phyloP scores from a whole-genome alignment of 2,329 filamentous ascomycete genomes.

The Aspergillus sp. region DNA sequence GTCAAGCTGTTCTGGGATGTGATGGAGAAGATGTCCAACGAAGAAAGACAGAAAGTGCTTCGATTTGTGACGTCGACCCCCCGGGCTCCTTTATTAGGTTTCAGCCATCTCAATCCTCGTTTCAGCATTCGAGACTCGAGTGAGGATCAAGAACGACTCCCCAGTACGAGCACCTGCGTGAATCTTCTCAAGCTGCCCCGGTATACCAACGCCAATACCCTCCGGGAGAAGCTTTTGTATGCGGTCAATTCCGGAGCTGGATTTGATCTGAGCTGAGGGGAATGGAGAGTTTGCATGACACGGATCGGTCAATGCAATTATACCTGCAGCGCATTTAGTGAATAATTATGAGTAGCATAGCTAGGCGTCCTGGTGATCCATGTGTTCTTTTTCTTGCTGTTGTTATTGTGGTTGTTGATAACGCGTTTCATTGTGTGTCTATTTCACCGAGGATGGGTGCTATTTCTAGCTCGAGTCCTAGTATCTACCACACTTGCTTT shows the following conservation, averaged over 20 bases:
- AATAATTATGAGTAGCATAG: conserved; percentile 29
- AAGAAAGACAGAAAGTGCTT: conserved; percentile 78
- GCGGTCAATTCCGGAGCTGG: conserved; percentile 87
- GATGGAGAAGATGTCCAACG: conserved; percentile 73
- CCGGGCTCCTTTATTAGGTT: conserved; percentile 83
- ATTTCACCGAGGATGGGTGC: background rate
- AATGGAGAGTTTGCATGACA: background rate
- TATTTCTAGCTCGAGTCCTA: background rate
- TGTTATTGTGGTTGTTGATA: conserved; percentile 5
- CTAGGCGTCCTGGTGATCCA: conserved; percentile 27
- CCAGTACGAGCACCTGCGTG: conserved; percentile 93
- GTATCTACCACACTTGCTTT: background rate
- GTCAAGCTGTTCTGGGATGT: conserved; percentile 90
- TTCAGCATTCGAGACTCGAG: conserved; percentile 91
- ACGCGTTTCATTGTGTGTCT: conserved; percentile 1
- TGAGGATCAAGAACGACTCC: conserved; percentile 72
- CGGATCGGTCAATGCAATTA: background rate
- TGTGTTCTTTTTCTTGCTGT: conserved; percentile 4
- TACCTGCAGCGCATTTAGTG: background rate
- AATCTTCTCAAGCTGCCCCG: conserved; percentile 90
- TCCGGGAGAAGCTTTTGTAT: conserved; percentile 83
- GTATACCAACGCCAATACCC: conserved; percentile 65
- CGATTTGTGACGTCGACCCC: conserved; percentile 97
- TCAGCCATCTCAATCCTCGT: conserved; percentile 76
- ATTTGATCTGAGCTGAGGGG: conserved; percentile 69